A percentile compares a stretch with the other conserved stretches of the same genome.
Evolutionary conservation across 1,139 yeast genomes (phyloP).

Genomic region (Groenewaldozyma auringiensis): DNA sequence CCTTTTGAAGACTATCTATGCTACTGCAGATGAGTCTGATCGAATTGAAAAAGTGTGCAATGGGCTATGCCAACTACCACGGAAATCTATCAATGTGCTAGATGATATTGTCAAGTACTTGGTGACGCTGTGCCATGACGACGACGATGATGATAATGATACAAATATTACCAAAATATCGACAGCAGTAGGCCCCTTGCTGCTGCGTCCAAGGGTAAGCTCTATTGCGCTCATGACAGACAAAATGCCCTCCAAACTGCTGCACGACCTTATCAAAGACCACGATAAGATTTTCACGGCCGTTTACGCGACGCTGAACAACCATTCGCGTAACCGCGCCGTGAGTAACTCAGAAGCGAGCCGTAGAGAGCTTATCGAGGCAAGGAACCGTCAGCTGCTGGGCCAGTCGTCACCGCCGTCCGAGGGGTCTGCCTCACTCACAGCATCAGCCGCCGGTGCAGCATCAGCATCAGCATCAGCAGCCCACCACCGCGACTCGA

Average conservation of each 20-base stretch:
- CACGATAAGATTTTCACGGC: conserved; percentile 20
- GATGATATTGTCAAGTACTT: conserved; percentile 16
- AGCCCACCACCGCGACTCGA: neutral
- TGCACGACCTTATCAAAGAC: conserved; percentile 23
- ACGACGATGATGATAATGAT: neutral
- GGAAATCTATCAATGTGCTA: conserved; percentile 15
- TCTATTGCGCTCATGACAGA: conserved; percentile 27
- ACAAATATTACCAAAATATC: conserved; percentile 8
- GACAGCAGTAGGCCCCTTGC: conserved; percentile 22
- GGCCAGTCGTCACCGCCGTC: neutral
- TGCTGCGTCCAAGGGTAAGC: conserved; percentile 30
- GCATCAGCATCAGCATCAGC: no score
- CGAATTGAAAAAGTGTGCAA: conserved; percentile 15
- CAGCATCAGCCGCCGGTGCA: conserved; percentile 3
- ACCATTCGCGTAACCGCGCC: conserved; percentile 21
- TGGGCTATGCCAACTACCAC: conserved; percentile 20
- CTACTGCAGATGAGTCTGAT: conserved; percentile 16
- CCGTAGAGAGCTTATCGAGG: conserved; percentile 26
- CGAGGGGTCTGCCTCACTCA: neutral
- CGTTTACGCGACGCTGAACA: conserved; percentile 16
- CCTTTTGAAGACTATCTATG: conserved; percentile 55
- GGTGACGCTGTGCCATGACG: conserved; percentile 1
- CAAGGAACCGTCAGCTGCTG: conserved; percentile 25
- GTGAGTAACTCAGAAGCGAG: conserved; percentile 25
- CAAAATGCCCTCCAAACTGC: conserved; percentile 25